Conservation (phyloP, 192 early-diverging fungal species). For the Paraglomus brasilianum region DNA sequence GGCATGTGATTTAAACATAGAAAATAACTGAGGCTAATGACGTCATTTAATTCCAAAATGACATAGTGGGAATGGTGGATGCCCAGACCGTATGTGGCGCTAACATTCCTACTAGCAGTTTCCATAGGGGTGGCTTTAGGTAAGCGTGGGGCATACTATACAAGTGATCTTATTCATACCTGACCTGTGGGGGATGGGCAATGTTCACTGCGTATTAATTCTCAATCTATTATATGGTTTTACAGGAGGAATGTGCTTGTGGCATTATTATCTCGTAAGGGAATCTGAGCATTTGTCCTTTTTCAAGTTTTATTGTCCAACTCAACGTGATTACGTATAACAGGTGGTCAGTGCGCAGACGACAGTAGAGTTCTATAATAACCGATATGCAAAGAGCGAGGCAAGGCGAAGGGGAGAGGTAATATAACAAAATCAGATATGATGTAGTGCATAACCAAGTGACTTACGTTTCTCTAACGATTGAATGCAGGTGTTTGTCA, state of each 20-base stretch:
- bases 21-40: background rate
- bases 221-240: background rate
- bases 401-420: slow-evolving; percentile 51
- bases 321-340: background rate
- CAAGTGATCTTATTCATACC: no score
- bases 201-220: background rate
- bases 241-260: slow-evolving; percentile 49
- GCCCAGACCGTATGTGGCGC: slow-evolving; percentile 49
- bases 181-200: background rate
- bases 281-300: background rate
- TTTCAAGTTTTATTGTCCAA: background rate
- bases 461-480: background rate
- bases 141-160: slow-evolving; percentile 14
- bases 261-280: slow-evolving; percentile 62
- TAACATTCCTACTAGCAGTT: slow-evolving; percentile 51
- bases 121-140: slow-evolving; percentile 52
- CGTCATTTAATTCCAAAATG: slow-evolving; percentile 1
- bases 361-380: slow-evolving; percentile 65
- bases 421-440: slow-evolving; percentile 12
- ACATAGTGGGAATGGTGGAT: slow-evolving; percentile 55
- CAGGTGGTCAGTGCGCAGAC: slow-evolving; percentile 57
- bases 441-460: slow-evolving; percentile 3
- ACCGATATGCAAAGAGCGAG: slow-evolving; percentile 49
- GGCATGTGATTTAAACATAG: no score
- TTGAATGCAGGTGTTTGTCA: slow-evolving; percentile 35